These are phyloP conservation scores for Flaveria linearis DNA, from an alignment of 129 eudicot genomes.

Conservation along the genomic window DNA sequence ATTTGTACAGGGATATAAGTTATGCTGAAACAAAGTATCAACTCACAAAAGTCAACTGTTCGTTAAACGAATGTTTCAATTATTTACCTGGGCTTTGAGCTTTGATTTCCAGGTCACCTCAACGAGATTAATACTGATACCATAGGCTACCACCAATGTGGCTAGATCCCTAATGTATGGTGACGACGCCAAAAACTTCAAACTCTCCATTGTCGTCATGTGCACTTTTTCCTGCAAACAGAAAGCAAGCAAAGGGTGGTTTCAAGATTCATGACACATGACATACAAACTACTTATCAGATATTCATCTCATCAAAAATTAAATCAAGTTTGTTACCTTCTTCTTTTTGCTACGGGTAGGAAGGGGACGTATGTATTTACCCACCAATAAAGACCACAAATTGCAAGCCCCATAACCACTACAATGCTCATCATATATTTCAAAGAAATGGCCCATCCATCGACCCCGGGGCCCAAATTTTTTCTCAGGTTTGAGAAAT, in stretches of 20 bases:
- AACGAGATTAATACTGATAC: conserved; percentile 92
- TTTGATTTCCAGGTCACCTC: conserved; percentile 99
- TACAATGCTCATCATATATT: conserved; percentile 96
- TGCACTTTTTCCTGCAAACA: conserved; percentile 76
- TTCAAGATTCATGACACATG: conserved; percentile 14
- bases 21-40: background rate
- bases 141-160: conserved; percentile 93
- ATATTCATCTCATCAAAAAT: background rate
- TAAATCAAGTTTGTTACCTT: conserved; percentile 52
- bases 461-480: conserved; percentile 94
- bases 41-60: background rate
- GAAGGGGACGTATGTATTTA: conserved; percentile 74
- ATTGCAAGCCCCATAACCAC: conserved; percentile 84
- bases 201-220: conserved; percentile 99
- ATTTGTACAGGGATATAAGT: background rate
- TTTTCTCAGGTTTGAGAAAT: conserved; percentile 82
- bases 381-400: conserved; percentile 96
- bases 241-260: conserved; percentile 17
- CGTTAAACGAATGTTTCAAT: background rate
- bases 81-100: conserved; percentile 96
- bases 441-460: conserved; percentile 95
- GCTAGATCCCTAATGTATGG: conserved; percentile 95
- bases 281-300: conserved; percentile 5
- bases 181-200: conserved; percentile 88
- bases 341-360: conserved; percentile 94